phyloP scores from a whole-genome alignment of 441 rosid species.

The Francoa sonchifolia region DNA sequence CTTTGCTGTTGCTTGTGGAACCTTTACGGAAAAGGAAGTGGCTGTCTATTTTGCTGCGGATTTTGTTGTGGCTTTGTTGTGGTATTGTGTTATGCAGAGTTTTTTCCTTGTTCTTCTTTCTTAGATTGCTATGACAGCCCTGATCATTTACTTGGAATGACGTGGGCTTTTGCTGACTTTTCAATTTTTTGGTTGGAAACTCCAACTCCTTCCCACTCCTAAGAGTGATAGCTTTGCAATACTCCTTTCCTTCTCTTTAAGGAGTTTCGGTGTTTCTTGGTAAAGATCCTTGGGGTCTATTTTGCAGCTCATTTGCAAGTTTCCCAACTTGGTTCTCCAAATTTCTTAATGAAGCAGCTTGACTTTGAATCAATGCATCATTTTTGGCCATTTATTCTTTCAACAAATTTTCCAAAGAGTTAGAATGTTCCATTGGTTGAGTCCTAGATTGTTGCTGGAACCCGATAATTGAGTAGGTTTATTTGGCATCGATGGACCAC shows the following conservation, averaged over 20 bases:
- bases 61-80: too few relatives aligned
- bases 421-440: neutral
- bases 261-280: neutral
- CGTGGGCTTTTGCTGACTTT: too few relatives aligned
- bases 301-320: neutral
- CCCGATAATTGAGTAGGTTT: neutral
- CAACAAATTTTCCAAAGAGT: too few relatives aligned
- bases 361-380: neutral
- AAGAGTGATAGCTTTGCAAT: neutral
- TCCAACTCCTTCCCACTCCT: neutral
- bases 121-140: neutral
- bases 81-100: too few relatives aligned
- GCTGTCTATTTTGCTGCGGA: too few relatives aligned
- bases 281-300: neutral
- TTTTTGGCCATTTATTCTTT: neutral
- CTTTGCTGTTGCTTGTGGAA: neutral
- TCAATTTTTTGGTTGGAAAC: neutral
- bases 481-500: too few relatives aligned
- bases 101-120: too few relatives aligned
- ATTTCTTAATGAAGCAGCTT: neutral
- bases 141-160: neutral
- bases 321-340: neutral
- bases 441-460: neutral
- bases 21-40: too few relatives aligned
- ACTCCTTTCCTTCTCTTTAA: neutral